Evolutionary conservation across 805 yeast species (phyloP).

Genomic region (Wickerhamomyces hampshirensis): DNA sequence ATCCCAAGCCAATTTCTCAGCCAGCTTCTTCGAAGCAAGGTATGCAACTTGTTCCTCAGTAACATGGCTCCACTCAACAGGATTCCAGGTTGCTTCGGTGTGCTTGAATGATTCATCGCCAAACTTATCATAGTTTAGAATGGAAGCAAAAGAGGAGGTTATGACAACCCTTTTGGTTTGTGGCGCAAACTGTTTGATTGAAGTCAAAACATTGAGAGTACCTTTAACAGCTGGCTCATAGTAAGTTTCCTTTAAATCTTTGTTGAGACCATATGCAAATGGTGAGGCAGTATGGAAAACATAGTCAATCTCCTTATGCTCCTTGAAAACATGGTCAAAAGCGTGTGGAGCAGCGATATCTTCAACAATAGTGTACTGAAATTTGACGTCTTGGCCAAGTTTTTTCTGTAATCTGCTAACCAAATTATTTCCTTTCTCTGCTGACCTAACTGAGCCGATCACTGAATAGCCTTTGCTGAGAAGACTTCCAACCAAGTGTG

Average conservation of each 20-base stretch:
- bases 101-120: slow-evolving; percentile 14
- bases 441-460: slow-evolving; percentile 27
- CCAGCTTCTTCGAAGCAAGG: slow-evolving; percentile 53
- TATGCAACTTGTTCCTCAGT: slow-evolving; percentile 37
- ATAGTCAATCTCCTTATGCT: slow-evolving; percentile 40
- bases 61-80: slow-evolving; percentile 43
- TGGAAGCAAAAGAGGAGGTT: slow-evolving; percentile 56
- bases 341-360: slow-evolving; percentile 41
- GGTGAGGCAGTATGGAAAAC: slow-evolving; percentile 60
- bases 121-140: slow-evolving; percentile 23
- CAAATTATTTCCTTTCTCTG: slow-evolving; percentile 26
- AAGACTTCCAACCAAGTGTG: slow-evolving; percentile 33
- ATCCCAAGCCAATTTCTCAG: slow-evolving; percentile 60
- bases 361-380: slow-evolving; percentile 28
- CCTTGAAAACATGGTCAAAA: slow-evolving; percentile 39
- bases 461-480: slow-evolving; percentile 34
- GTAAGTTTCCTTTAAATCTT: slow-evolving; percentile 44
- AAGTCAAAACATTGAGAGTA: slow-evolving; percentile 40
- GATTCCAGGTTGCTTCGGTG: slow-evolving; percentile 39
- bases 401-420: slow-evolving; percentile 4
- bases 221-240: slow-evolving; percentile 57
- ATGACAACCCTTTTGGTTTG: slow-evolving; percentile 43
- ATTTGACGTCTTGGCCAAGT: not conserved
- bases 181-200: slow-evolving; percentile 28
- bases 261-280: slow-evolving; percentile 27